These are phyloP conservation scores for Nemania abortiva DNA, from an alignment of 2,329 filamentous ascomycete genomes.

Conservation along the genomic window DNA sequence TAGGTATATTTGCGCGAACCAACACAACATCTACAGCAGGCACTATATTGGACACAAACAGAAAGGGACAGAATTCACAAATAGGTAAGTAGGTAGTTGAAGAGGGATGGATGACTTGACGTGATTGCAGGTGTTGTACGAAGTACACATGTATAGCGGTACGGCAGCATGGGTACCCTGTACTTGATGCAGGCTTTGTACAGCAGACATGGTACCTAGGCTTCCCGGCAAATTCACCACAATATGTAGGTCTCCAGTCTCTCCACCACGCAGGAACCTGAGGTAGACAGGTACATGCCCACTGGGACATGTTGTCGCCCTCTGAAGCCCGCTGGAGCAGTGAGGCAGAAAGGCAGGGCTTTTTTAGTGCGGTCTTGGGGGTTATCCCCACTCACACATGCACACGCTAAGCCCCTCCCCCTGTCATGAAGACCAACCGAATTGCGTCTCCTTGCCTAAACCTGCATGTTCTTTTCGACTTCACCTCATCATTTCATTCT, in stretches of 20 bases:
- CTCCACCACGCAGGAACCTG: neutral
- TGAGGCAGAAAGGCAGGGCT: conserved; percentile 34
- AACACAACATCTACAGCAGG: neutral
- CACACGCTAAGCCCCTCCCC: conserved; percentile 39
- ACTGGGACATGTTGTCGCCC: conserved; percentile 26
- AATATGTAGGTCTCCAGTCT: neutral
- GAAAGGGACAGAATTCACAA: conserved; percentile 10
- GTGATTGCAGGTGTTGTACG: conserved; percentile 26
- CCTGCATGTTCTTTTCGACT: conserved; percentile 52
- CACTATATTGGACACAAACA: conserved; percentile 2
- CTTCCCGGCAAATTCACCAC: neutral
- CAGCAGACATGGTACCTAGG: conserved; percentile 17
- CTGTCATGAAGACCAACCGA: conserved; percentile 49
- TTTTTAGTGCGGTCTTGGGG: conserved; percentile 35
- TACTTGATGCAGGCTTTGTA: conserved; percentile 22
- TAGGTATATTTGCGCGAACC: neutral
- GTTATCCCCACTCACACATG: conserved; percentile 41
- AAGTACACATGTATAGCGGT: conserved; percentile 2
- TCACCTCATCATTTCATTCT: conserved; percentile 50
- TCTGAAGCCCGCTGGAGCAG: conserved; percentile 13
- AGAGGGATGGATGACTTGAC: conserved; percentile 26
- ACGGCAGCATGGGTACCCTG: neutral
- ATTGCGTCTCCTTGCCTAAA: conserved; percentile 47
- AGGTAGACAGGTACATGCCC: conserved; percentile 16
- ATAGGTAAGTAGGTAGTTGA: conserved; percentile 12